phyloP scores from a whole-genome alignment of 805 yeast genomes.

The Spathaspora sp. region DNA sequence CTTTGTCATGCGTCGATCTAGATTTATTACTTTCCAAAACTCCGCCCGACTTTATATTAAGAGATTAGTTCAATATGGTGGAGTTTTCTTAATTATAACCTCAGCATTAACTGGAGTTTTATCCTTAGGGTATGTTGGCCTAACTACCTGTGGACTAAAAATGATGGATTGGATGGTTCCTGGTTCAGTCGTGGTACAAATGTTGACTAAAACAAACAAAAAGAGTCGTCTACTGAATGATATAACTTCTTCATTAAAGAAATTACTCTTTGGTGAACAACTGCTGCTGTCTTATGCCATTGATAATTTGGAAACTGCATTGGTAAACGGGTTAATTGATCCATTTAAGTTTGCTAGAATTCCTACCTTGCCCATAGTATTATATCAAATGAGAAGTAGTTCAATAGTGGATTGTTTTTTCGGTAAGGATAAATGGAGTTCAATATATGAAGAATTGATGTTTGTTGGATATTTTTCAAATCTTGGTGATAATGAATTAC shows the following conservation, averaged over 20 bases:
- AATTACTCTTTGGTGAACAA: constrained; percentile 9
- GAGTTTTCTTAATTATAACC: constrained; percentile 30
- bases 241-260: constrained; percentile 4
- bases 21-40: constrained; percentile 18
- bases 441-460: constrained; percentile 31
- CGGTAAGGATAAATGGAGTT: constrained; percentile 10
- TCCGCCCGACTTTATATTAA: constrained; percentile 14
- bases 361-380: constrained; percentile 35
- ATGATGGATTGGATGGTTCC: constrained; percentile 37
- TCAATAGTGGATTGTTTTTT: constrained; percentile 27
- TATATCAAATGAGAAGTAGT: constrained; percentile 34
- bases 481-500: constrained; percentile 31
- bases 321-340: constrained; percentile 28
- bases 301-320: constrained; percentile 28
- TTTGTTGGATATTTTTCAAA: constrained; percentile 34
- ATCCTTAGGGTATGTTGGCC: constrained; percentile 36
- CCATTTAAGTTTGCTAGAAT: constrained; percentile 35
- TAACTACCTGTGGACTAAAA: constrained; percentile 34
- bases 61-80: constrained; percentile 25
- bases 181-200: constrained; percentile 23
- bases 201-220: constrained; percentile 15
- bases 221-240: background rate
- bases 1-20: constrained; percentile 28
- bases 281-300: constrained; percentile 11
- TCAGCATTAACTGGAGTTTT: constrained; percentile 39